Conservation (phyloP, 495 filamentous ascomycete genomes). For the Penicillium silybi region DNA sequence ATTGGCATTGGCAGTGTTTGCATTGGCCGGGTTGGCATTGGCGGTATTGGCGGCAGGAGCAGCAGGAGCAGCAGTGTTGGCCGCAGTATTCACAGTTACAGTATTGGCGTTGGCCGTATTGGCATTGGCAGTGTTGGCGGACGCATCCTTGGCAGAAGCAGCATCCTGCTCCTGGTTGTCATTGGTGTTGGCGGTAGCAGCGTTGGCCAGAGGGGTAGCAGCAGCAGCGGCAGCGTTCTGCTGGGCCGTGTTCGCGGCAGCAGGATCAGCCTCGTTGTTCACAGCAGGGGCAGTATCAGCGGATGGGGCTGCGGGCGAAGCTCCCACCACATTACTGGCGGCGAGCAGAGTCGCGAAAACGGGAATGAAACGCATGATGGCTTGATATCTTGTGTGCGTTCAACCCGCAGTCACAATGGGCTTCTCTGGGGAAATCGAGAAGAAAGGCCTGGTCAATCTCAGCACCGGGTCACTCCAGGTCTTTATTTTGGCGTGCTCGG, state of each 20-base stretch:
- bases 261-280: constrained; percentile 2
- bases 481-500: constrained; percentile 21
- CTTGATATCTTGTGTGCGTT: constrained; percentile 8
- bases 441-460: constrained; percentile 12
- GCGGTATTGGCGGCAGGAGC: neutral
- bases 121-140: constrained; percentile 9
- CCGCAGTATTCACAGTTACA: constrained; percentile 2
- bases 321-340: constrained; percentile 17
- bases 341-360: constrained; percentile 24
- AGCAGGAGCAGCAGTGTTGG: neutral
- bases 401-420: constrained; percentile 11
- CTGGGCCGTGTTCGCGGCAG: neutral
- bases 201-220: neutral
- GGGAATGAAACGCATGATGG: constrained; percentile 27
- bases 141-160: neutral
- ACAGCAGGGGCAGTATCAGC: constrained; percentile 2
- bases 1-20: neutral
- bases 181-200: constrained; percentile 1
- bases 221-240: neutral
- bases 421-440: constrained; percentile 19
- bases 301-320: constrained; percentile 12
- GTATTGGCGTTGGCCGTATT: constrained; percentile 4
- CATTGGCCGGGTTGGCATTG: neutral
- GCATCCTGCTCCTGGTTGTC: constrained; percentile 2
- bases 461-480: constrained; percentile 10